Percentiles rank a stretch among this genome's conserved stretches.
Evolutionary conservation across 2,329 filamentous ascomycete genomes (phyloP).

Genomic region (Talaromyces sp.): DNA sequence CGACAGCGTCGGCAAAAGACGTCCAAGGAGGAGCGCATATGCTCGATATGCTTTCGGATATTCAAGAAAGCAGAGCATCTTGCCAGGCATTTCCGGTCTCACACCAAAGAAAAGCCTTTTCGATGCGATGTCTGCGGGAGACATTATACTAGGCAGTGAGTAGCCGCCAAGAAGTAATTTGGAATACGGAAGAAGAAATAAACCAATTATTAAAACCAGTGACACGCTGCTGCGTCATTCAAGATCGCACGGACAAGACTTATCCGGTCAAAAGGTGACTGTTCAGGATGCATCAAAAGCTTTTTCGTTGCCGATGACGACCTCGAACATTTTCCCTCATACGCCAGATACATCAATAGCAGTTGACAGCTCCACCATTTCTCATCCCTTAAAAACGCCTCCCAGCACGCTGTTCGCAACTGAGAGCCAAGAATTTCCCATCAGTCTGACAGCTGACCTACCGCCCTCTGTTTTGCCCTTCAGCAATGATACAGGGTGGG

Average conservation of each 20-base stretch:
- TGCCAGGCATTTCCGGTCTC: slow-evolving; percentile 23
- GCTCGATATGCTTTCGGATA: neutral
- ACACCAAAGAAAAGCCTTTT: slow-evolving; percentile 30
- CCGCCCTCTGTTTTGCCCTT: neutral
- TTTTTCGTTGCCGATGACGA: neutral
- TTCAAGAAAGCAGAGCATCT: slow-evolving; percentile 28
- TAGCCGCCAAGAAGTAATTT: neutral
- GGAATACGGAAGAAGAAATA: neutral
- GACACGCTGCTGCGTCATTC: neutral
- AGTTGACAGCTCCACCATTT: neutral
- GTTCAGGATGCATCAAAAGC: neutral
- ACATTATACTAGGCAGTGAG: slow-evolving; percentile 21
- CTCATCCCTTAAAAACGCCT: neutral
- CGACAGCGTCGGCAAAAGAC: neutral
- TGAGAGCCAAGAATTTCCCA: neutral
- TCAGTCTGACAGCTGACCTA: neutral
- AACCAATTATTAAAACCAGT: neutral
- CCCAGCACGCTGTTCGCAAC: neutral
- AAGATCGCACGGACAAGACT: neutral
- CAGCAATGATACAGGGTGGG: neutral
- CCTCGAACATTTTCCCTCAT: neutral
- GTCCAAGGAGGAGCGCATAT: neutral
- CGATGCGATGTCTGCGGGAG: slow-evolving; percentile 18
- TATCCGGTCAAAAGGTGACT: neutral
- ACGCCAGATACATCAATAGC: neutral